Base-by-base conservation (phyloP, 495 filamentous ascomycete genomes). In the Talaromyces proteolyticus region DNA sequence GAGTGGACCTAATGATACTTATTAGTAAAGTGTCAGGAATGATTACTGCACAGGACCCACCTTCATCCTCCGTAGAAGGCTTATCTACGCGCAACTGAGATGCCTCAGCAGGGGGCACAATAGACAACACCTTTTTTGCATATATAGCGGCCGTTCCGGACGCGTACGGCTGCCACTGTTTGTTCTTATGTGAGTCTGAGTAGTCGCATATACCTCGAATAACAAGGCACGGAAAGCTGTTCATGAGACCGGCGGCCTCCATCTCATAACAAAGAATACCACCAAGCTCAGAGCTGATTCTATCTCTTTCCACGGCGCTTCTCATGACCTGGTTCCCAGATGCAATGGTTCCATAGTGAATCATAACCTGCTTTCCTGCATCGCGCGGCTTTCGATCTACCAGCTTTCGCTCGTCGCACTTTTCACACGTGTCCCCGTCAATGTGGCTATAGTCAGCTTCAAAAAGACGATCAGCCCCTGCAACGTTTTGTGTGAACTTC, bases 151-250 rank as follows among this genome's bases (percentile, higher is more conserved):
- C 59, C 3, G 49, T 50, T 2, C 59, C 58, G 16, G 57, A 59
- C 5, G 61, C 63, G 52, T 64, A 66, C n/a, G 18, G 34, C 39
- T 66, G 56, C 59, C 59, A 66, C 6, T 49, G 20, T n/a, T 60
- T 53, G 38, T 60, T 62, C 49, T 62, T 64, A 20, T 62, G 61
- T 6, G 53, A 57, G 44, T 66, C 63, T 14, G 52, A 40, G 52
- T 66, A 66, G 47, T 63, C 59, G 46, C 54, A 64, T 39, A 66
- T 56, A 3, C 63, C 63, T 37, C 56, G 47, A 11, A 66, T 59
- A 14, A 55, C 51, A 10, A 62, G 37, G 39, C 62, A 63, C 36
- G 40, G 44, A 24, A 48, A 48, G 1, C 38, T 40, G 10, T 22
- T 48, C 21, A 44, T 16, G 6, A 23, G 8, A 5, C 42, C 42